Base-by-base conservation (phyloP, 768 basidiomycete genomes). In the Tubosaeta brunneosetosa region DNA sequence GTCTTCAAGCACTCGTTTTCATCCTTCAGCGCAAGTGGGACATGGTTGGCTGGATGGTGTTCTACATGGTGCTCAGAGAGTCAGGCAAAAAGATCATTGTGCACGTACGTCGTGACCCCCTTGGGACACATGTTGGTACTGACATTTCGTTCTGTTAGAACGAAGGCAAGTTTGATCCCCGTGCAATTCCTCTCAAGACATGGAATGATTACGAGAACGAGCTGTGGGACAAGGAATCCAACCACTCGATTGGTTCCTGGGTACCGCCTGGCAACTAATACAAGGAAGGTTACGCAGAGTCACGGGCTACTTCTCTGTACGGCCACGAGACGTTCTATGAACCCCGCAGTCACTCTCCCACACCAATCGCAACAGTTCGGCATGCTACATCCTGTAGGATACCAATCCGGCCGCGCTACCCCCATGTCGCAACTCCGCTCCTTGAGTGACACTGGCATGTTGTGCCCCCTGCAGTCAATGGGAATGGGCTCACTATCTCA, bases 181-280 rank as follows among this genome's bases (percentile, higher is more conserved):
- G 86, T 10, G 79, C 84, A 7, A 97, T 99, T 59, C 95, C 95
- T 8, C 78, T 97, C 59, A 97, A 97, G 73, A 91, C 88, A 0
- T 98, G 97, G 95, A 91, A 84, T 53, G 94, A 97, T 60, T 97
- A 95, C 62, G 86, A 92, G 77, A 97, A 94, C 63, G 94, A 95
- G 68, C 82, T 97, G 11, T 97, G 94, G 94, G 94, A 97, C 65
- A 93, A 94, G 69, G 94, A 95, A 59, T 94, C 91, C 1, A 94
- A 94, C 62, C 93, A 95, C 70, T 93, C 91, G 55, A 91, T 94
- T 47, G 91, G 91, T 8, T 94, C 91, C 0, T 95, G 91, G 89
- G 85, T 87, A 10, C 91, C 92, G 32, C 90, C 88, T 1, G 72
- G 74, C 37, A 87, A 86, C 63, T 66, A 78, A 57, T 83, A 79